These are phyloP conservation scores for Selenicereus undatus DNA, from an alignment of 148 eudicot species.

Conservation along the genomic window DNA sequence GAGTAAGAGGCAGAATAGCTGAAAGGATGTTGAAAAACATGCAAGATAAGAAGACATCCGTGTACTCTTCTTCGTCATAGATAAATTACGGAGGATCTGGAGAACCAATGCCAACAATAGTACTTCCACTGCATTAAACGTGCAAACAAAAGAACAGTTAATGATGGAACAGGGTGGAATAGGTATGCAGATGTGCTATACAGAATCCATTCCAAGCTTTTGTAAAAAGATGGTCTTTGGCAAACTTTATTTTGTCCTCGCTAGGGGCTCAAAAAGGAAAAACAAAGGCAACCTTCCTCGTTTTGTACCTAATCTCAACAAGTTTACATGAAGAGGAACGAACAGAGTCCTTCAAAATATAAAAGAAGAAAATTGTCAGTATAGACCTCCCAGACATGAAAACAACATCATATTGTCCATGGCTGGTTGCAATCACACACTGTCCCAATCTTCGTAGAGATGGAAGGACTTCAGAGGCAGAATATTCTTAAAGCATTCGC, in stretches of 20 bases:
- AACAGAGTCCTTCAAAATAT: not conserved
- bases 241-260: too few relatives aligned
- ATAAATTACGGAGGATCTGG: constrained; percentile 93
- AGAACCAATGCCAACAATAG: constrained; percentile 93
- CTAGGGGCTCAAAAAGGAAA: too few relatives aligned
- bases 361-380: not conserved
- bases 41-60: constrained; percentile 91
- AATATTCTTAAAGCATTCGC: constrained; percentile 50
- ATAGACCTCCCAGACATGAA: constrained; percentile 97
- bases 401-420: constrained; percentile 93
- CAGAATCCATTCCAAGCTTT: not conserved
- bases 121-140: constrained; percentile 78
- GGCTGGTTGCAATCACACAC: constrained; percentile 75
- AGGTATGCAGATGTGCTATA: not conserved
- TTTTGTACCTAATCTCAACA: not conserved
- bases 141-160: constrained; percentile 8
- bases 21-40: constrained; percentile 1
- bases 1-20: not conserved
- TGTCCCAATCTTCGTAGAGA: constrained; percentile 77
- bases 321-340: not conserved
- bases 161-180: not conserved
- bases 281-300: not conserved
- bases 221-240: not conserved
- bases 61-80: constrained; percentile 90
- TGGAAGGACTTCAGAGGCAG: constrained; percentile 97